A percentile compares a stretch with the other conserved stretches of the same genome.
Evolutionary conservation across 495 filamentous ascomycete genomes (phyloP).

Genomic region (Tuber brumale): DNA sequence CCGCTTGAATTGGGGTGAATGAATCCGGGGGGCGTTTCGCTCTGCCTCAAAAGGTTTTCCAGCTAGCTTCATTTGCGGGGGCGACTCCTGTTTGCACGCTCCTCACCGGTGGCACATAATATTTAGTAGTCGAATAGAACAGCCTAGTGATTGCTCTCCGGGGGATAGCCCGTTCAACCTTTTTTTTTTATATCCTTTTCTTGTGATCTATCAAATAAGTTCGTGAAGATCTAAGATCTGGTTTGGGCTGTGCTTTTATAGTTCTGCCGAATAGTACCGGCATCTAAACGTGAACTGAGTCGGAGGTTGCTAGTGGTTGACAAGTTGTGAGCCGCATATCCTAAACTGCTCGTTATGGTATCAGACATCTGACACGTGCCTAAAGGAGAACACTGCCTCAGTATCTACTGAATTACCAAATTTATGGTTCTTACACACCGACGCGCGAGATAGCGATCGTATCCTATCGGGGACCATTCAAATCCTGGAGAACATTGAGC

Average conservation of each 20-base stretch:
- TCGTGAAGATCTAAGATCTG: background rate
- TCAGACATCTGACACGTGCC: background rate
- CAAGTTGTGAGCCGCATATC: background rate
- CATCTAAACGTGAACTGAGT: background rate
- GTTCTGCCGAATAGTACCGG: background rate
- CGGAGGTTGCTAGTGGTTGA: background rate
- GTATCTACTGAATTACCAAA: background rate
- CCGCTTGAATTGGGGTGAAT: background rate
- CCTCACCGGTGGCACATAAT: background rate
- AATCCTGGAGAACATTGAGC: background rate
- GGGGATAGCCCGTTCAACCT: background rate
- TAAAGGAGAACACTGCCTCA: background rate
- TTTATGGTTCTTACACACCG: background rate
- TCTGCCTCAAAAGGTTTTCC: background rate
- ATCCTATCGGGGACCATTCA: background rate
- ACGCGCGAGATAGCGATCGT: background rate
- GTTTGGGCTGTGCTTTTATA: background rate
- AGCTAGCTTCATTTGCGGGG: background rate
- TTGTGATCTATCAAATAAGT: background rate
- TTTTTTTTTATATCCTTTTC: background rate
- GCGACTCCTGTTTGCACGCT: background rate
- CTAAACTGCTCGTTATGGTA: background rate
- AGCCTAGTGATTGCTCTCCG: background rate
- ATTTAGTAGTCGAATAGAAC: background rate
- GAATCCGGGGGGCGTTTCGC: background rate